Base-by-base conservation (phyloP, 2,329 filamentous ascomycete species). In the Verticillium zaregamsianum region DNA sequence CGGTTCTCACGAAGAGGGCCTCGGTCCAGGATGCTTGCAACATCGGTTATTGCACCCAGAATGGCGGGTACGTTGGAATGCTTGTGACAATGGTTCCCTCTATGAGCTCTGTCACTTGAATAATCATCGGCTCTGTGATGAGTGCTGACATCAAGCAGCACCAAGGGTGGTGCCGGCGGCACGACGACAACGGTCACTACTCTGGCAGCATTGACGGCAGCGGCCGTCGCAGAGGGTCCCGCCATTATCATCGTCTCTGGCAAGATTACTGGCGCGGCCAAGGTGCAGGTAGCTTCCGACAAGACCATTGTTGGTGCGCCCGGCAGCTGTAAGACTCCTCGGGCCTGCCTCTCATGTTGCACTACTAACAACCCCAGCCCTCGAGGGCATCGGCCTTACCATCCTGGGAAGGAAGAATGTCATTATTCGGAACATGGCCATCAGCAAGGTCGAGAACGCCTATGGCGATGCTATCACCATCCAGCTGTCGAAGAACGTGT, bases 401-500 rank as follows among this genome's bases (percentile, higher is more conserved):
- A 76, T 87, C 69, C 77, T 79, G 61, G 73, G 74, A 4, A 74
- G 76, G 14, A 76, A 71, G 55, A 87, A 87, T 65, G 81, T 87
- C 58, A 86, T 87, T 66, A 73, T 87, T 63, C 79, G 83, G 5
- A 87, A 87, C 76, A 68, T 87, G 66, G 81, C 80, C 62, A 82
- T 86, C 63, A 73, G 79, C 61, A 83, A 83, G 68, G 82, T 86
- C 37, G 70, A 80, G 14, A 83, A 83, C 1, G 71, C 74, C 31
- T 79, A 82, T 59, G 84, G 84, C 20, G 85, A 87, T 65, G 82
- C 80, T 55, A 80, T 87, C 66, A 81, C 79, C 60, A 81, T 87
- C 59, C 79, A 86, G 69, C 69, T 68, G 3, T 78, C 80, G 55
- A 81, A 71, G 61, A 86, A 86, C 62, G 77, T 84, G 65, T 89